Base-by-base conservation (phyloP, 164 flowering plant species). In the Cinnamomum micranthum region DNA sequence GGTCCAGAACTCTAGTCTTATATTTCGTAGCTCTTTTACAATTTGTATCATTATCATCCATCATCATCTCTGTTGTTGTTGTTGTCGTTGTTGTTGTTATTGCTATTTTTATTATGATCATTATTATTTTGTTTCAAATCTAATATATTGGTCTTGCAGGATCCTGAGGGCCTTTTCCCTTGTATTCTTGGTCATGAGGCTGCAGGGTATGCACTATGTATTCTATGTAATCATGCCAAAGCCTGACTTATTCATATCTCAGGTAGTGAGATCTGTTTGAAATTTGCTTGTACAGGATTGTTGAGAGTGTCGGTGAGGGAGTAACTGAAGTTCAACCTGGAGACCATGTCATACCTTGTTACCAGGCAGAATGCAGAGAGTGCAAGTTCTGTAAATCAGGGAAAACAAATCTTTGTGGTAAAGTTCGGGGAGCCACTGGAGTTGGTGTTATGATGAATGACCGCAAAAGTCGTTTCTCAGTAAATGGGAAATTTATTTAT, bases 151-250 rank as follows among this genome's bases (percentile, higher is more conserved):
- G 41, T 33, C 23, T 66, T 81, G 73, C 87, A 96, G 99, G 99
- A 96, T 81, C 98, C 97, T 72, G 99, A 96, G 77, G 98, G 97
- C 74, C 89, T 96, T 75, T 94, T 96, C 84, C 98, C 99, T 0
- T 92, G 99, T 70, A 91, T 96, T 83, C 97, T 96, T 76, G 99
- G 99, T 77, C 99, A 94, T 76, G 99, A 96, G 80, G 99, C 98
- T 80, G 99, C 99, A 52, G 99, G 97, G 99, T 92, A 86, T 52
- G 88, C 27, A 41, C n/a, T 22, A 11, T 22, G 12, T 41, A n/a
- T 47, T 23, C 17, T 41, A 10, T 23, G 24, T 69, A 41, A 23
- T 35, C 6, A 12, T 69, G 22, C 17, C 13, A 69, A 3, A 17
- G 19, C 33, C 20, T 33, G 70, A 15, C 35, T 69, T 17, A 31